phyloP scores from a whole-genome alignment of 805 yeast species.

The Candida lessepsii region DNA sequence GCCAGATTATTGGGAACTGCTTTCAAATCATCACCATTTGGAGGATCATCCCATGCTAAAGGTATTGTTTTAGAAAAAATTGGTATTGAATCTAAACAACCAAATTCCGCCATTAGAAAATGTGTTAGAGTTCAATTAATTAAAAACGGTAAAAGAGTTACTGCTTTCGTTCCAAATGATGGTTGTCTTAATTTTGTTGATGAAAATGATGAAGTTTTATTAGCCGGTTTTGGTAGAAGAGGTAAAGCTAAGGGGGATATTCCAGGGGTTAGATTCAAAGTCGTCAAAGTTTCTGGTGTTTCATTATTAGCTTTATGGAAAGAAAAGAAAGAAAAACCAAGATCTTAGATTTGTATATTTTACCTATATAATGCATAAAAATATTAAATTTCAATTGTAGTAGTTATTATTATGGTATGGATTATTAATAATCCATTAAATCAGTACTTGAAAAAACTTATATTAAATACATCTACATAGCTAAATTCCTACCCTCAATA shows the following conservation, averaged over 20 bases:
- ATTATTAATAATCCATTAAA: too few relatives aligned
- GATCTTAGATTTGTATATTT: conserved; percentile 64
- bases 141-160: conserved; percentile 99
- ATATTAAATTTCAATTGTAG: too few relatives aligned
- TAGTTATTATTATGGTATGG: too few relatives aligned
- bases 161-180: conserved; percentile 99
- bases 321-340: conserved; percentile 99
- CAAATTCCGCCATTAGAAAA: conserved; percentile 99
- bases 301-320: conserved; percentile 99
- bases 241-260: conserved; percentile 99
- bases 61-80: conserved; percentile 99
- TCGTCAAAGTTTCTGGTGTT: conserved; percentile 99
- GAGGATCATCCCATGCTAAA: conserved; percentile 99
- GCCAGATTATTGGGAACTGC: conserved; percentile 99
- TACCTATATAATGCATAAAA: conserved; percentile 17
- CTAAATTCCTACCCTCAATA: conserved; percentile 67
- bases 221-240: conserved; percentile 99
- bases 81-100: conserved; percentile 99
- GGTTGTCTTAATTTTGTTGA: conserved; percentile 99
- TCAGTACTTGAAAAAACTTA: too few relatives aligned
- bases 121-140: conserved; percentile 99
- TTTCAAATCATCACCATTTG: conserved; percentile 99
- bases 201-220: conserved; percentile 99
- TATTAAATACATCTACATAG: conserved; percentile 29
- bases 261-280: conserved; percentile 99